A percentile compares a stretch with the other conserved stretches of the same genome.
Conservation (phyloP, 805 yeast genomes). For the Nakazawaea wickerhamii region DNA sequence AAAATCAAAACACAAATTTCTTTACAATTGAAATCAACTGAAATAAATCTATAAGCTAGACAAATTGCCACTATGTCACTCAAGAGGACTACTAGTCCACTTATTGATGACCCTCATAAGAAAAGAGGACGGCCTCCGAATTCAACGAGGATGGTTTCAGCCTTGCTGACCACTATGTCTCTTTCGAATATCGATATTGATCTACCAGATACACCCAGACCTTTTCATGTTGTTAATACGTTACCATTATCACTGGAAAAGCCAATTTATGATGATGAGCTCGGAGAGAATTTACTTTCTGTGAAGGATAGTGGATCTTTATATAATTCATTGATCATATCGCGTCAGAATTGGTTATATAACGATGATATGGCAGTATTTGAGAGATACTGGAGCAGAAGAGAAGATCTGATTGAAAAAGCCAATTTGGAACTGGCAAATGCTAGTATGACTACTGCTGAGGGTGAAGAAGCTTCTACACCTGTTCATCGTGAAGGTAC, state of each 20-base stretch:
- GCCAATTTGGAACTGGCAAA: slow-evolving; percentile 1
- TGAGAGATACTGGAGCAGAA: slow-evolving; percentile 63
- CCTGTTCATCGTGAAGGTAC: slow-evolving; percentile 20
- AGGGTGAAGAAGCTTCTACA: slow-evolving; percentile 27
- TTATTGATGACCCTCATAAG: slow-evolving; percentile 1
- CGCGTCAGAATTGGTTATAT: slow-evolving; percentile 64
- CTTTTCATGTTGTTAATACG: slow-evolving; percentile 60
- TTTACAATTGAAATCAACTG: slow-evolving; percentile 10
- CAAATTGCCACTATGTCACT: slow-evolving; percentile 9
- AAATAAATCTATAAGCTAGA: slow-evolving; percentile 17
- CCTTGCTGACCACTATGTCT: slow-evolving; percentile 7
- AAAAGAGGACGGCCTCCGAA: slow-evolving; percentile 7
- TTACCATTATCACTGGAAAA: slow-evolving; percentile 60
- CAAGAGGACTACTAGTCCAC: slow-evolving; percentile 8
- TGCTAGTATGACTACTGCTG: slow-evolving; percentile 14
- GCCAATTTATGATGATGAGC: slow-evolving; percentile 51
- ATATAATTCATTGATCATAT: slow-evolving; percentile 64
- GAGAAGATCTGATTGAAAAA: slow-evolving; percentile 35
- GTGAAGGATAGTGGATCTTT: slow-evolving; percentile 69
- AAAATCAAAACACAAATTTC: background rate
- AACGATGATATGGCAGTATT: slow-evolving; percentile 44
- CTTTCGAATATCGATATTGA: slow-evolving; percentile 6
- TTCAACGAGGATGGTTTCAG: slow-evolving; percentile 2
- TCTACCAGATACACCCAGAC: slow-evolving; percentile 33
- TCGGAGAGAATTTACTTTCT: slow-evolving; percentile 60